Base-by-base conservation (phyloP, 495 filamentous ascomycete genomes). In the Trichoderma asperelloides region DNA sequence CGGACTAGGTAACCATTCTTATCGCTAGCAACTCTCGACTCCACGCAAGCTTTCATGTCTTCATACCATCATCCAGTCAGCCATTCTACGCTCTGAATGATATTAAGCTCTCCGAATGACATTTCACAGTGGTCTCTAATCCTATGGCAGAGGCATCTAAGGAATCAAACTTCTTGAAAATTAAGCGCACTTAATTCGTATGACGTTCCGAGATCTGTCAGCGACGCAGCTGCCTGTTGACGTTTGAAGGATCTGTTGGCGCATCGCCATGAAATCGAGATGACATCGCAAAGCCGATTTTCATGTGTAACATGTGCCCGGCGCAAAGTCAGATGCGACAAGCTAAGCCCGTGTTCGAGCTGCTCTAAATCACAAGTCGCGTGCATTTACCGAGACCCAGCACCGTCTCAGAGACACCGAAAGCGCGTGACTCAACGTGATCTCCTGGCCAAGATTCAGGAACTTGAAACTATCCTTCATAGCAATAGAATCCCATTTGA, bases 381-480 rank as follows among this genome's bases (percentile, higher is more conserved):
- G 13, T 82, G 79, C 67, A 68, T 78, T 11, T 80, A 77, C 49
- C 70, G 70, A 15, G 70, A 72, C 64, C 79, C 75, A 16, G 68
- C 72, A 13, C 73, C 72, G 15, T 74, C 78, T 3, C 74, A 73
- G 62, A 74, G 76, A 41, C 77, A 75, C 66, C 79, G 78, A 67
- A 75, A 73, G 57, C 69, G 69, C n/a, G 68, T 62, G 57, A 65
- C 67, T 25, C 66, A 68, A 43, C 51, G 60, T 66, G 69, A 69
- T 65, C 68, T 68, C 51, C 41, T 66, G 47, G 62, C 65, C 23
- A 66, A 40, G 25, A 62, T 66, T 28, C 43, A 62, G 30, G 65
- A 66, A 25, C 65, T 66, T 2, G 65, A 66, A 55, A 37, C 65
- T 12, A 33, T 66, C 23, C 65, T 66, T 33, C n/a, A 41, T 12